Evolutionary conservation across 2,329 filamentous ascomycete genomes (phyloP), one percentile per base, ranked within the genome.

Genomic region (Colletotrichum graminicola): DNA sequence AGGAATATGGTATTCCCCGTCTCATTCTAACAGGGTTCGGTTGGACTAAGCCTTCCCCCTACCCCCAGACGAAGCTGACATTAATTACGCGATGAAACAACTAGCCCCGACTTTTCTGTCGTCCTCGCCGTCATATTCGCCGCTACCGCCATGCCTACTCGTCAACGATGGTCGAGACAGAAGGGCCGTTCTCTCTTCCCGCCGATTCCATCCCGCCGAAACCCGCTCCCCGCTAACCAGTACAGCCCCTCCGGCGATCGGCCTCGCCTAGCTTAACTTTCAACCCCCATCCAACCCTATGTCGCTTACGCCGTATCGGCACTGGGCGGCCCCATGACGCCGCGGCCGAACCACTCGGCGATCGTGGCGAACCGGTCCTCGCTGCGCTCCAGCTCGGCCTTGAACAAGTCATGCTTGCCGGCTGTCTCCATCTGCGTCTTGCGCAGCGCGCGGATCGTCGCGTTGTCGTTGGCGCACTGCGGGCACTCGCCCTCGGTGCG

Each of bases 331-430:
- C 86, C 88, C 94, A 98, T 97, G 4, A 98, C 94, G 1, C 96
- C 95, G 68, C 95, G 86, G 0, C 95, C 95, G 85, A 97, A 98
- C 89, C 96, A 99, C 78, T 97, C 94, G 72, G 94, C 94, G 67
- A 98, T 89, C 1, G 94, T 95, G n/a, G 90, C 93, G 80, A 98
- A 98, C 63, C 93, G 88, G 81, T 97, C 95, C 49, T 91, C 90
- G 66, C 93, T 94, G 74, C 91, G 83, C 77, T 90, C 90, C 74
- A 99, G 81, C 75, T 94, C 94, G 71, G 92, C 89, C 80, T 90
- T 88, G 84, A 99, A 99, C 76, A 98, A 82, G 76, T 98, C 95
- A 82, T 98, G 95, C 77, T 94, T 89, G 75, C 92, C 92, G 0
- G 94, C 93, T 61, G 93, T 93, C 81, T 98, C 95, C 65, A 94